phyloP scores from a whole-genome alignment of 768 basidiomycete genomes.

The Pleurotus giganteus region DNA sequence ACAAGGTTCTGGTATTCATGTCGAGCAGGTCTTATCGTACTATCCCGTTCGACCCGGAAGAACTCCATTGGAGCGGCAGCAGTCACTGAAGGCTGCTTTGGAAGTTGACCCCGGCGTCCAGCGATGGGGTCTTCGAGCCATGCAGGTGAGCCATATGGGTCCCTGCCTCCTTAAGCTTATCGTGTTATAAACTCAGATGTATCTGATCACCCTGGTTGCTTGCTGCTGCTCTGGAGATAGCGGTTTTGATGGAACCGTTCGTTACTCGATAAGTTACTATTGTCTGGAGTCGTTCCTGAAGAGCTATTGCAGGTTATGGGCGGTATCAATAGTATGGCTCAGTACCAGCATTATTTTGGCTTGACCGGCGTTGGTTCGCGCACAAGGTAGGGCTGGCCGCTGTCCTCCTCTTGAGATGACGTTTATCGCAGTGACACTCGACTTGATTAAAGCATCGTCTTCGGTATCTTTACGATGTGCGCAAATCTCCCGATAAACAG shows the following conservation, averaged over 20 bases:
- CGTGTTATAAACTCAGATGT: conserved; percentile 29
- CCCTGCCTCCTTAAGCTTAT: not conserved
- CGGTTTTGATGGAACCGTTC: conserved; percentile 52
- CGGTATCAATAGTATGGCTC: conserved; percentile 49
- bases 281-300: not conserved
- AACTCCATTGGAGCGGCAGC: conserved; percentile 39
- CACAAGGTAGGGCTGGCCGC: conserved; percentile 38
- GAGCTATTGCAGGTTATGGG: conserved; percentile 43
- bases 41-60: conserved; percentile 12
- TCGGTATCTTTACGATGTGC: conserved; percentile 51
- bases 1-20: conserved; percentile 8
- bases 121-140: conserved; percentile 31
- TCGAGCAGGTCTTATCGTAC: not conserved
- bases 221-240: conserved; percentile 51
- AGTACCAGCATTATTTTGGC: conserved; percentile 47
- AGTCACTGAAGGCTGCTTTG: conserved; percentile 36
- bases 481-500: conserved; percentile 12
- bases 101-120: conserved; percentile 41
- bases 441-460: conserved; percentile 37
- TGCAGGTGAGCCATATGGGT: conserved; percentile 28
- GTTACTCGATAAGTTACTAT: conserved; percentile 11
- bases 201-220: conserved; percentile 43
- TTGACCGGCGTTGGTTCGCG: conserved; percentile 39
- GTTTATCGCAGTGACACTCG: not conserved
- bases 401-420: not conserved